phyloP scores from a whole-genome alignment of 73 alveolate species.

The Tetrahymena malaccensis region DNA sequence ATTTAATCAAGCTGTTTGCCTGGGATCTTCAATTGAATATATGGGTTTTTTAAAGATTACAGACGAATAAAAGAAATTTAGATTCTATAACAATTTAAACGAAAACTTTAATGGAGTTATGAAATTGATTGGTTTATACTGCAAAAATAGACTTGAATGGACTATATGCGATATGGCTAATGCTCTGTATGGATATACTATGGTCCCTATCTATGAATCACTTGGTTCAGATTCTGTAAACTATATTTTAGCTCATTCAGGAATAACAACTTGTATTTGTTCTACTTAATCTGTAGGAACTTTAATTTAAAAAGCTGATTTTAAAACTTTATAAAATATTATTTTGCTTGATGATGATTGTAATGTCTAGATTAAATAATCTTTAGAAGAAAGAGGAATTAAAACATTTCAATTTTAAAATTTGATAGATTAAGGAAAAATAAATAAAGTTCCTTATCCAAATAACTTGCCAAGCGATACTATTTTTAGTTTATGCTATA shows the following conservation, averaged over 20 bases:
- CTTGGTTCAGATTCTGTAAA: slow-evolving; percentile 19
- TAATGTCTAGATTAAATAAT: neutral
- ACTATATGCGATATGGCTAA: slow-evolving; percentile 50
- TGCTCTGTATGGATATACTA: slow-evolving; percentile 33
- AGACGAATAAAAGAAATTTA: neutral
- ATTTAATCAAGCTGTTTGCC: neutral
- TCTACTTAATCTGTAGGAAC: slow-evolving; percentile 7
- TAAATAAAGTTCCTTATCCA: neutral
- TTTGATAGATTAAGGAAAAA: neutral
- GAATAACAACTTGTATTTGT: neutral
- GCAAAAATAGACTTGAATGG: slow-evolving; percentile 70
- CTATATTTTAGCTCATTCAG: slow-evolving; percentile 1
- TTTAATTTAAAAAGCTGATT: neutral
- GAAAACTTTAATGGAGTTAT: neutral
- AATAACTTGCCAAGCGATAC: slow-evolving; percentile 29
- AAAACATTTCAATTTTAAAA: neutral
- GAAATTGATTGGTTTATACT: slow-evolving; percentile 60
- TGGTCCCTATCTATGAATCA: slow-evolving; percentile 63
- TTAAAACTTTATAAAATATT: neutral
- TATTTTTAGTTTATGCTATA: slow-evolving; percentile 76
- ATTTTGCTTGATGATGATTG: neutral
- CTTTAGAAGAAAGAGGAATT: neutral
- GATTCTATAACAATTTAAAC: neutral
- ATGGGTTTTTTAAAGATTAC: neutral
- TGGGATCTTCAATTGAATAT: neutral